Evolutionary conservation across 73 alveolate genomes (phyloP).

Genomic region (Durusdinium trenchii): DNA sequence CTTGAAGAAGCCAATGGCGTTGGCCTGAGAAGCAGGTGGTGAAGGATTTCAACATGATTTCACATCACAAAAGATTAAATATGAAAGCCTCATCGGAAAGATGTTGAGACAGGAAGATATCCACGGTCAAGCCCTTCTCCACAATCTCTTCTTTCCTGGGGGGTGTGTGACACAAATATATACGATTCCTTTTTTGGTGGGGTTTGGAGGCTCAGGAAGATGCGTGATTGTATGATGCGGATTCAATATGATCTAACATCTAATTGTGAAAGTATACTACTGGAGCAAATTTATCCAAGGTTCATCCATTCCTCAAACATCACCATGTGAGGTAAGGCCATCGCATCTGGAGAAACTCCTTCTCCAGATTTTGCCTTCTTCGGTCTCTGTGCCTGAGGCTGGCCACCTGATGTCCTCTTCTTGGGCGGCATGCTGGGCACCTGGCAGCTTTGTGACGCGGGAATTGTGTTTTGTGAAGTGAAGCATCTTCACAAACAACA

Average conservation of each 20-base stretch:
- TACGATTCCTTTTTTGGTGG: too few relatives aligned
- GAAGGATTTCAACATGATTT: not conserved
- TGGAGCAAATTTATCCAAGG: not conserved
- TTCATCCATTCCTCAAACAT: not conserved
- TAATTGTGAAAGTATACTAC: too few relatives aligned
- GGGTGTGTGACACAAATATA: not conserved
- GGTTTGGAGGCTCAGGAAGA: too few relatives aligned
- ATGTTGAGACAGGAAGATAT: not conserved
- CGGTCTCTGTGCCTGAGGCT: not conserved
- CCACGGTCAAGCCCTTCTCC: not conserved
- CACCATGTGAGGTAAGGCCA: not conserved
- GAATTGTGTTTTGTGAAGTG: not conserved
- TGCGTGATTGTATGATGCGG: too few relatives aligned
- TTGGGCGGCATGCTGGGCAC: not conserved
- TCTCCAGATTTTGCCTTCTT: not conserved
- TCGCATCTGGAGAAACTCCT: not conserved
- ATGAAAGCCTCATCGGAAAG: not conserved
- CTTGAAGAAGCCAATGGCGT: not conserved
- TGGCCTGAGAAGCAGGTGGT: not conserved
- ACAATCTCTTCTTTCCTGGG: not conserved
- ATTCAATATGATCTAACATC: too few relatives aligned
- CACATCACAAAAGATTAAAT: not conserved
- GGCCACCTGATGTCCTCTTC: not conserved
- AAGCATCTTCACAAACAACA: not conserved
- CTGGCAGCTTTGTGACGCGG: not conserved